Conservation (phyloP, 1,284 basidiomycete genomes). For the Cryptococcus sp. region DNA sequence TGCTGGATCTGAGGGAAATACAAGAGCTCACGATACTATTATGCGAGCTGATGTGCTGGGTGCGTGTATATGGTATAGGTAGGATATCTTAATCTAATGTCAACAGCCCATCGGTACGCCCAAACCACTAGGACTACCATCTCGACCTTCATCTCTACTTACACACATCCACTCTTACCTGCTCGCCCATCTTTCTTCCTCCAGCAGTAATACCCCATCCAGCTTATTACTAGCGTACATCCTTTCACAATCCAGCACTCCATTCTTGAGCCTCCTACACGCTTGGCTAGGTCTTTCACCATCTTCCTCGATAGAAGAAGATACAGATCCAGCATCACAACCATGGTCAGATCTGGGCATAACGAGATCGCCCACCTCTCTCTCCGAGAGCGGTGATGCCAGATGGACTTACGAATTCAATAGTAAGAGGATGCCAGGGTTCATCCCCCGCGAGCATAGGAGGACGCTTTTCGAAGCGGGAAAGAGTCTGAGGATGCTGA, state of each 20-base stretch:
- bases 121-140: conserved; percentile 22
- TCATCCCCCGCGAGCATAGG: conserved; percentile 29
- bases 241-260: conserved; percentile 22
- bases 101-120: conserved; percentile 19
- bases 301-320: conserved; percentile 17
- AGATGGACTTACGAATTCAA: conserved; percentile 34
- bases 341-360: conserved; percentile 44
- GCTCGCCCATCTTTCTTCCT: conserved; percentile 19
- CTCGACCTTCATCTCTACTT: conserved; percentile 28
- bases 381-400: neutral
- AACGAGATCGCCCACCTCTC: conserved; percentile 11
- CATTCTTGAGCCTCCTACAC: conserved; percentile 32
- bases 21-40: conserved; percentile 24
- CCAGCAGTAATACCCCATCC: conserved; percentile 5
- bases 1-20: conserved; percentile 17
- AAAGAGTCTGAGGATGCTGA: conserved; percentile 29
- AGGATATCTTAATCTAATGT: neutral
- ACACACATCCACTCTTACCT: conserved; percentile 35
- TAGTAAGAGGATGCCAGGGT: conserved; percentile 31
- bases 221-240: conserved; percentile 32
- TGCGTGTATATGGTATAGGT: neutral
- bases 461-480: conserved; percentile 42
- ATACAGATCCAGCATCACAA: conserved; percentile 22
- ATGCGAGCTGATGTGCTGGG: conserved; percentile 20
- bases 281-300: conserved; percentile 37